These are phyloP conservation scores for Diplodia intermedia DNA, from an alignment of 2,329 filamentous ascomycete genomes.

Conservation along the genomic window DNA sequence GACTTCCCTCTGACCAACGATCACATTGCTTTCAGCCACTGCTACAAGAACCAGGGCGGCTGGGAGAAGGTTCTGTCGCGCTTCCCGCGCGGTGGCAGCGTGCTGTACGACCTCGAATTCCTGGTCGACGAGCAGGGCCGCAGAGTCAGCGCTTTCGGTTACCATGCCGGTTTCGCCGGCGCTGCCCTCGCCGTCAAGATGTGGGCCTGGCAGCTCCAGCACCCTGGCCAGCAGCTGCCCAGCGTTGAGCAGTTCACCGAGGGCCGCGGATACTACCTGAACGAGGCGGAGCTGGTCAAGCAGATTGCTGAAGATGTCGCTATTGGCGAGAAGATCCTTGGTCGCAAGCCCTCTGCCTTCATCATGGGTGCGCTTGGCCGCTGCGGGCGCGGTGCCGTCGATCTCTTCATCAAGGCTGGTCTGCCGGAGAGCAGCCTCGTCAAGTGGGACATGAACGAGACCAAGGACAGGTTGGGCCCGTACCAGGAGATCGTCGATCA, in stretches of 20 bases:
- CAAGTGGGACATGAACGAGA: conserved; percentile 82
- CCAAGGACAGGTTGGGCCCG: conserved; percentile 67
- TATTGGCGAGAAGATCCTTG: conserved; percentile 69
- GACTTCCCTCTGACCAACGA: conserved; percentile 50
- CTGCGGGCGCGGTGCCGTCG: conserved; percentile 84
- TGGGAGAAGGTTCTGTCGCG: conserved; percentile 82
- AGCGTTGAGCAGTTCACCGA: conserved; percentile 62
- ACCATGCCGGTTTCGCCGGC: conserved; percentile 56
- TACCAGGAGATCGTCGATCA: conserved; percentile 78
- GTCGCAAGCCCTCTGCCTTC: conserved; percentile 74
- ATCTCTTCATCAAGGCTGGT: conserved; percentile 77
- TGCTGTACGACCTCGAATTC: conserved; percentile 87
- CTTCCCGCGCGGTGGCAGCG: conserved; percentile 77
- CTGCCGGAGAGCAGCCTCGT: conserved; percentile 72
- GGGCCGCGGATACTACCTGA: conserved; percentile 67
- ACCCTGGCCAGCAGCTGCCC: conserved; percentile 72
- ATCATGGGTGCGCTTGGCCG: conserved; percentile 82
- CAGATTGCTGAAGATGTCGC: conserved; percentile 76
- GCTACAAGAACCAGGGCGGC: conserved; percentile 52
- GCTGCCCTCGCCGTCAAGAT: conserved; percentile 63
- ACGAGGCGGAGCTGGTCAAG: conserved; percentile 74
- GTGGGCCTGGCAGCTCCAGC: conserved; percentile 82
- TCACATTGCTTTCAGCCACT: conserved; percentile 52
- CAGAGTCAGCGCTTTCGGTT: conserved; percentile 73
- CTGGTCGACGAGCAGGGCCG: conserved; percentile 74